Evolutionary conservation across 2,329 filamentous ascomycete genomes (phyloP), one percentile per base, ranked within the genome.

Genomic region (Ophiostoma australiae): DNA sequence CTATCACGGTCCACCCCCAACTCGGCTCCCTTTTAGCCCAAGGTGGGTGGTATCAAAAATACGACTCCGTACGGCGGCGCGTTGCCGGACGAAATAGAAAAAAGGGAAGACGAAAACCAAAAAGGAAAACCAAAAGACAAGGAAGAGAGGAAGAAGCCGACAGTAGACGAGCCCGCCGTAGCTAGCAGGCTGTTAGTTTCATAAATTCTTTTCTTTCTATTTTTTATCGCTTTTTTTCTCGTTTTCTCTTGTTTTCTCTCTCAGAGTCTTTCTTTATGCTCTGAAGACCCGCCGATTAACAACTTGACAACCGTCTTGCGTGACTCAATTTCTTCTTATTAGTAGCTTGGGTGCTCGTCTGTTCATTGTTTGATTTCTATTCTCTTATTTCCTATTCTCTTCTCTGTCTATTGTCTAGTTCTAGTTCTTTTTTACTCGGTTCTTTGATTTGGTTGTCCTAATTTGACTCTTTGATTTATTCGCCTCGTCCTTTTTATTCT

Each of bases 31-130:
- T 58, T 27, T n/a, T 55, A 58, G 52, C 52, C 48, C 23, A 63
- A 33, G 58, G 27, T 63, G 58, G 58, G 58, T 63, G 58, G 58
- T 63, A 63, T 63, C 27, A 31, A 63, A 63, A 63, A 63, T 63
- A 63, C 58, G 27, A 69, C 70, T 71, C 70, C 67, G 70, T 69
- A 58, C 70, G 33, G 68, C 70, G 68, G 70, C 70, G 70, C 58
- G 58, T 35, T 39, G 31, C 27, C 61, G 33, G 67, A 15, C 52
- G 39, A 68, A 70, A 68, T 68, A 11, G 35, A 69, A 69, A 65
- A 31, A 31, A 31, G 27, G 27, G 27, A 31, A 31, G 27, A 1
- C 1, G 27, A 31, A 31, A 31, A 31, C 27, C 27, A 31, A 3
- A 31, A 31, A 31, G 27, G 27, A 31, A 31, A 31, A 1, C 1